Conservation (phyloP, 352 stramenopile species). For the Phytophthora citricola region DNA sequence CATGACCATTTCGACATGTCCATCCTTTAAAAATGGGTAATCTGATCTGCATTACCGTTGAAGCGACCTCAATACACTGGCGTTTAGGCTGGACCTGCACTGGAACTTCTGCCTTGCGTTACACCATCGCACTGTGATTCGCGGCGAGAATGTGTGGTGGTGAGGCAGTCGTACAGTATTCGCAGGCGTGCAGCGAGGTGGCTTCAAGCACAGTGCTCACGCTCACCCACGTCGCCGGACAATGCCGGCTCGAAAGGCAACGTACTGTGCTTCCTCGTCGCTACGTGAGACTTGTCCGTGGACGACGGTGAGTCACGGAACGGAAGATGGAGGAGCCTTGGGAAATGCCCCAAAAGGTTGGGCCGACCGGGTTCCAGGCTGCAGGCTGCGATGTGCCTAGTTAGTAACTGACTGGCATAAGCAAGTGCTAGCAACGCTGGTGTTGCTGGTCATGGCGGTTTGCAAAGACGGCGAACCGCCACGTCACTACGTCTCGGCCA, state of each 20-base stretch:
- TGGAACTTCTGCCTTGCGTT: conserved; percentile 26
- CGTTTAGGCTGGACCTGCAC: conserved; percentile 1
- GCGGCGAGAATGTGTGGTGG: conserved; percentile 9
- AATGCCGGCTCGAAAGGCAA: conserved; percentile 14
- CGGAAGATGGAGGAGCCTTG: conserved; percentile 15
- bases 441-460: conserved; percentile 3
- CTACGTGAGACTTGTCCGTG: conserved; percentile 17
- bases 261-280: background rate
- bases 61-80: conserved; percentile 1
- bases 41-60: conserved; percentile 18
- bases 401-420: conserved; percentile 16
- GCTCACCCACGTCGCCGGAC: conserved; percentile 2
- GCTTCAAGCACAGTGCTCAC: background rate
- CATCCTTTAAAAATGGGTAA: conserved; percentile 23
- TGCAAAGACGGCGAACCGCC: background rate
- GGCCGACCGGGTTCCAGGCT: no score
- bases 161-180: conserved; percentile 6
- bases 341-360: no score
- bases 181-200: conserved; percentile 1
- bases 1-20: background rate
- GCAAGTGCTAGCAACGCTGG: conserved; percentile 6
- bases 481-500: conserved; percentile 10
- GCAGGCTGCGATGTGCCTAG: no score
- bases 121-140: background rate
- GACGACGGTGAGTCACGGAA: background rate